Conservation (phyloP, 2,329 filamentous ascomycete species). For the Diplodia mutila region DNA sequence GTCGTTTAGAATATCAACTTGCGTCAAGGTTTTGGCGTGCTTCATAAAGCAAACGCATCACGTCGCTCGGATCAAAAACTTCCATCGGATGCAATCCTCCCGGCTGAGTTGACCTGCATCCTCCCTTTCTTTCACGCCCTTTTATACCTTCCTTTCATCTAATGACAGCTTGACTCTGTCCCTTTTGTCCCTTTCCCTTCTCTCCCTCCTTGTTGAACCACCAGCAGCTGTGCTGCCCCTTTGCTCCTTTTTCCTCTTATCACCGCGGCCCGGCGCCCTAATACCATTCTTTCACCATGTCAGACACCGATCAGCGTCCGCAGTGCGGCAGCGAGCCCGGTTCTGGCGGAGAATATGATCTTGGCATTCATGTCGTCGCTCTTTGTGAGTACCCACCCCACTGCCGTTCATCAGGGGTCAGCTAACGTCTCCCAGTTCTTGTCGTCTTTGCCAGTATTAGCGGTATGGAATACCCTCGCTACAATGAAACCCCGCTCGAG, state of each 20-base stretch:
- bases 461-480: constrained; percentile 28
- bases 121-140: background rate
- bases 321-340: constrained; percentile 38
- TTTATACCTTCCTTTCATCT: constrained; percentile 10
- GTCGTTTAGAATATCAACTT: background rate
- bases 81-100: constrained; percentile 16
- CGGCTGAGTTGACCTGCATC: constrained; percentile 21
- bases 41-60: constrained; percentile 18
- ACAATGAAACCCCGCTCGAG: background rate
- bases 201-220: background rate
- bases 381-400: constrained; percentile 40
- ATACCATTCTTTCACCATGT: constrained; percentile 34
- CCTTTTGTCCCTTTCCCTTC: constrained; percentile 14
- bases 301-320: constrained; percentile 37
- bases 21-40: background rate
- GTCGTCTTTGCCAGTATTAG: constrained; percentile 43
- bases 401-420: background rate
- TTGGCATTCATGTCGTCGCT: constrained; percentile 44
- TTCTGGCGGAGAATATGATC: constrained; percentile 37
- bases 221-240: constrained; percentile 19
- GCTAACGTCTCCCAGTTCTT: constrained; percentile 39
- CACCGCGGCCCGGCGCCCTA: constrained; percentile 31
- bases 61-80: background rate
- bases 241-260: background rate
- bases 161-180: constrained; percentile 19